Evolutionary conservation across 148 eudicot genomes (phyloP), one percentile per base, ranked within the genome.

Genomic region (Limonium bicolor): DNA sequence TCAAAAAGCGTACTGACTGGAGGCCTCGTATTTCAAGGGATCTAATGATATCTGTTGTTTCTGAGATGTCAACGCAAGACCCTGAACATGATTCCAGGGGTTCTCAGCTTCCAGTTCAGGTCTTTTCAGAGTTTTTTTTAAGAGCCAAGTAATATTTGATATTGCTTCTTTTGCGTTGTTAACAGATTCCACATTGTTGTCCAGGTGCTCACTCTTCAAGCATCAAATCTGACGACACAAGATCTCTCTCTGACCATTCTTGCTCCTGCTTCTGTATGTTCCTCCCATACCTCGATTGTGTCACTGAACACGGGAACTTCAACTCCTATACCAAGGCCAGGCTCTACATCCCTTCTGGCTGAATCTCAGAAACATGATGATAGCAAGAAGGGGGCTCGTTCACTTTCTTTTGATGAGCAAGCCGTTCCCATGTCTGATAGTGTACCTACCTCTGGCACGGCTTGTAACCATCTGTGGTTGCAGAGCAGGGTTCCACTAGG

Each of bases 181-280:
- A 8, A 34, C 17, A 11, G 20, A 36, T 6, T 15, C 25, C 6
- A 44, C 20, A 43, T 33, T 22, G 7, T 43, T 24, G 24, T 37
- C 36, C 67, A 90, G 97, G 95, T 84, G 4, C 73, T 84, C 67
- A 90, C 97, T 46, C 95, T 90, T 71, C 95, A 90, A 51, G 97
- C 95, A 40, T 84, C 97, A 64, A 90, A 90, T 65, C 66, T 90
- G 57, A 84, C 95, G 9, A 61, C 86, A 26, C 80, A 90, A 54
- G 85, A 77, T 68, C 76, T 90, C 49, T 80, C 72, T 38, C 46
- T 90, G 56, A 90, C 93, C 17, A 81, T 90, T 63, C 80, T 77
- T 59, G 97, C 97, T 68, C 95, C 97, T 16, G 77, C 95, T 19
- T 83, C 94, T 20, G 66, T 80, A 59, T n/a, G n/a, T n/a, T 70